Evolutionary conservation across 2,329 filamentous ascomycete genomes (phyloP), one percentile per base, ranked within the genome.

Genomic region (Magnaporthiopsis incrustans): DNA sequence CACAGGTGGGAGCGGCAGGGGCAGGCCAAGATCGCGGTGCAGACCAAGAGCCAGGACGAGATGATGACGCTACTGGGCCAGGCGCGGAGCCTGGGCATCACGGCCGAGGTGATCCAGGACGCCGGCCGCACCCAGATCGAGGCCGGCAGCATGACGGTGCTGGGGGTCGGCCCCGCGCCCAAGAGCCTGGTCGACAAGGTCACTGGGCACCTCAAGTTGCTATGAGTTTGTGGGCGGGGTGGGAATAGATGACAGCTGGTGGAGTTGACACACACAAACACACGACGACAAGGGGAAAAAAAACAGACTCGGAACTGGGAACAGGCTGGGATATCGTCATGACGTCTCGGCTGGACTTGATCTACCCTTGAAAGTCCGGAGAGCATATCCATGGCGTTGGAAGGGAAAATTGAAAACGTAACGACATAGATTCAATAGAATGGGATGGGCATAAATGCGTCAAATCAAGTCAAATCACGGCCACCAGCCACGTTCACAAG

Each of bases 91-190:
- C 75, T 97, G 65, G 94, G 95, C 1, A 77, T 99, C 65, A 93
- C 92, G 66, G 92, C 94, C 63, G 89, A 94, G 75, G 87, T 97
- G 63, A 94, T 99, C 69, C 88, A 91, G 71, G 95, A 99, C 77
- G 95, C 95, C n/a, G 95, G 95, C 18, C 85, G 95, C 67, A 99
- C 95, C 59, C 95, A 99, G 84, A 98, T 99, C 76, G 93, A 92
- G 63, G 88, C 90, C 58, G 94, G 95, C 25, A 97, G 92, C 75
- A 84, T 91, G 75, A 99, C 95, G 0, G 95, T 99, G 57, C 79
- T 99, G 62, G 95, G 95, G 0, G 87, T 94, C 63, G 88, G 88
- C 0, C 88, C 88, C 2, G 94, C 89, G 32, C 94, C 94, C 0
- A 93, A 89, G 81, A 93, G 90, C 71, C 79, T 93, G 64, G 88